Conservation (phyloP, 2,329 filamentous ascomycete genomes). For the Graphilbum fragrans region DNA sequence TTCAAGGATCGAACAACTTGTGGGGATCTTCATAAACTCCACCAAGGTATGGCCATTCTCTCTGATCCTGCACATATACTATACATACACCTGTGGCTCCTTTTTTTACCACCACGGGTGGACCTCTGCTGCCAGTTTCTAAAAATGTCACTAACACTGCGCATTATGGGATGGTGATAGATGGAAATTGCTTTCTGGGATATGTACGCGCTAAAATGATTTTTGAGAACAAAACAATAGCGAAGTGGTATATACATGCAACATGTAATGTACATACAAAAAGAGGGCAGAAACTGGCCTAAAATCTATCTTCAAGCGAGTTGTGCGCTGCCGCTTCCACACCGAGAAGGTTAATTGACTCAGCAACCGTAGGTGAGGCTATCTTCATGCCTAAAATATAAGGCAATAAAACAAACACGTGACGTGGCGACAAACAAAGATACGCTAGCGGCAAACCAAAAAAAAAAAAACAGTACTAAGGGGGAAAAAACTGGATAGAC, state of each 20-base stretch:
- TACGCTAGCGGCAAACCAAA: background rate
- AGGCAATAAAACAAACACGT: constrained; percentile 1
- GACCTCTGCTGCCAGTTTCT: background rate
- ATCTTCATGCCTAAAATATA: background rate
- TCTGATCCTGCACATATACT: background rate
- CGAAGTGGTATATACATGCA: background rate
- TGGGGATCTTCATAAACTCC: constrained; percentile 76
- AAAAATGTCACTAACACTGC: constrained; percentile 3
- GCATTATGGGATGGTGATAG: constrained; percentile 22
- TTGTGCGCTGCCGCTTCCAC: too few relatives aligned
- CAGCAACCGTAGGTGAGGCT: too few relatives aligned
- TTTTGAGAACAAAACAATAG: background rate
- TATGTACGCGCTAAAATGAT: constrained; percentile 41
- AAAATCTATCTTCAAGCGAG: too few relatives aligned
- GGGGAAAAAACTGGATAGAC: background rate
- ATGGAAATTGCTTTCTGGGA: constrained; percentile 69
- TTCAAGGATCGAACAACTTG: constrained; percentile 65
- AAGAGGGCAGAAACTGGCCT: too few relatives aligned
- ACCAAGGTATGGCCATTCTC: constrained; percentile 50
- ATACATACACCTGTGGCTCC: too few relatives aligned
- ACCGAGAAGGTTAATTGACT: too few relatives aligned
- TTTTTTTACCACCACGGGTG: background rate
- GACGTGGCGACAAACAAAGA: constrained; percentile 5
- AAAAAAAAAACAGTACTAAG: background rate
- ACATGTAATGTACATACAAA: background rate